These are phyloP conservation scores for Durusdinium trenchii DNA, from an alignment of 73 alveolate genomes.

Conservation along the genomic window DNA sequence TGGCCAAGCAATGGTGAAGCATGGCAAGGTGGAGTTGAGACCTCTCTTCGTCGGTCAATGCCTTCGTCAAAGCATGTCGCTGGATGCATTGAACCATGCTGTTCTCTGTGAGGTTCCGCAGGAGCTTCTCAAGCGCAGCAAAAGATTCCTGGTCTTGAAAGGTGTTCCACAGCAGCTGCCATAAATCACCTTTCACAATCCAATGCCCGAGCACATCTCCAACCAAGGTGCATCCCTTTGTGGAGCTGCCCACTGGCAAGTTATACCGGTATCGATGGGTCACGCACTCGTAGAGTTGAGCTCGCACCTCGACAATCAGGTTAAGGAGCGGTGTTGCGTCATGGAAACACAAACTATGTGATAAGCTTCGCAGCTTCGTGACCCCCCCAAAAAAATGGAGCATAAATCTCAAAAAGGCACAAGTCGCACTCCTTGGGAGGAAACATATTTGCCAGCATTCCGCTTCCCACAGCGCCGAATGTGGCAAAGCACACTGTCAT, in stretches of 20 bases:
- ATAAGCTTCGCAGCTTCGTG: background rate
- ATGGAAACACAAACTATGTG: background rate
- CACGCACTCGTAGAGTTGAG: background rate
- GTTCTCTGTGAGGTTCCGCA: background rate
- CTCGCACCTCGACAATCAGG: background rate
- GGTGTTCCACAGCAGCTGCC: background rate
- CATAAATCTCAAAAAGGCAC: background rate
- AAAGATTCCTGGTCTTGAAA: background rate
- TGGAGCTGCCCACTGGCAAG: background rate
- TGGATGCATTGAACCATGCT: background rate
- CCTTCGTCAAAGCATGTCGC: background rate
- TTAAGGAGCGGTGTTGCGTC: background rate
- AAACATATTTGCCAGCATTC: background rate
- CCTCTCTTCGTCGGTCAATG: background rate
- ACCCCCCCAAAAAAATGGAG: background rate
- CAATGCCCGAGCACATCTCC: background rate
- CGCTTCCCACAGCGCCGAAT: no score
- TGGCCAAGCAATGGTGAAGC: background rate
- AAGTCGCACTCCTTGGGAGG: background rate
- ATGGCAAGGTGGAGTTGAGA: background rate
- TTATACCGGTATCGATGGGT: background rate
- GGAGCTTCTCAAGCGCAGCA: background rate
- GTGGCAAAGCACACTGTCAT: background rate
- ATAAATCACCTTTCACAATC: background rate
- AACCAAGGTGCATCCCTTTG: background rate